These are phyloP conservation scores for Nothophoma quercina DNA, from an alignment of 2,329 filamentous ascomycete species.

Conservation along the genomic window DNA sequence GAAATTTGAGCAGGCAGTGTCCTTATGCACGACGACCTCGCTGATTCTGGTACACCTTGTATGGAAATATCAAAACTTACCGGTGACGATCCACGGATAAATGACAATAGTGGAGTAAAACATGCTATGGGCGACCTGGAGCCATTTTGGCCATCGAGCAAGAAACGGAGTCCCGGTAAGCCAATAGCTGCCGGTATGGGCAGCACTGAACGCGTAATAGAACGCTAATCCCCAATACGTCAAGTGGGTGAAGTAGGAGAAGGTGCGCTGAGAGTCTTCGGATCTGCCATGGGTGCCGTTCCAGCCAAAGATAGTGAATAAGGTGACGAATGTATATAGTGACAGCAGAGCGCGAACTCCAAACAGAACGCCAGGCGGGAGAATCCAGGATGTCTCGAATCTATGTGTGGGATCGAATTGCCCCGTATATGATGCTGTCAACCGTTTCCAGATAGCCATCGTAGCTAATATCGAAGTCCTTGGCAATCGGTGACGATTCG, in stretches of 20 bases:
- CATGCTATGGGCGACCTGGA: constrained; percentile 51
- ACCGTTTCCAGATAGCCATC: constrained; percentile 38
- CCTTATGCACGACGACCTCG: neutral
- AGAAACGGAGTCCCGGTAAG: constrained; percentile 48
- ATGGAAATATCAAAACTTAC: constrained; percentile 37
- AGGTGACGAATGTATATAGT: constrained; percentile 73
- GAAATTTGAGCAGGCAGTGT: neutral
- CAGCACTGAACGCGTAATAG: constrained; percentile 73
- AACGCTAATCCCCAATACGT: constrained; percentile 85
- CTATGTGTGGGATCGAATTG: constrained; percentile 62
- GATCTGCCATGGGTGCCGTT: constrained; percentile 63
- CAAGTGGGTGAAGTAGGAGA: constrained; percentile 84
- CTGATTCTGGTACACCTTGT: neutral
- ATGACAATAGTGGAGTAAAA: constrained; percentile 54
- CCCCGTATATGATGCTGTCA: constrained; percentile 36
- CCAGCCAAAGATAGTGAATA: constrained; percentile 74
- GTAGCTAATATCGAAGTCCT: constrained; percentile 15
- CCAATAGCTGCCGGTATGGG: constrained; percentile 74
- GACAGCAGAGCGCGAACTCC: constrained; percentile 59
- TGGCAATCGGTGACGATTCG: constrained; percentile 7
- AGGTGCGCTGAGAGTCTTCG: constrained; percentile 58
- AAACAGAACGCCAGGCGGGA: constrained; percentile 71
- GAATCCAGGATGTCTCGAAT: constrained; percentile 82
- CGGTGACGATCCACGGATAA: constrained; percentile 55
- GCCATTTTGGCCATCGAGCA: constrained; percentile 45